A percentile compares a stretch with the other conserved stretches of the same genome.
phyloP scores from a whole-genome alignment of 306 rosid species.

The Vicia sativa region DNA sequence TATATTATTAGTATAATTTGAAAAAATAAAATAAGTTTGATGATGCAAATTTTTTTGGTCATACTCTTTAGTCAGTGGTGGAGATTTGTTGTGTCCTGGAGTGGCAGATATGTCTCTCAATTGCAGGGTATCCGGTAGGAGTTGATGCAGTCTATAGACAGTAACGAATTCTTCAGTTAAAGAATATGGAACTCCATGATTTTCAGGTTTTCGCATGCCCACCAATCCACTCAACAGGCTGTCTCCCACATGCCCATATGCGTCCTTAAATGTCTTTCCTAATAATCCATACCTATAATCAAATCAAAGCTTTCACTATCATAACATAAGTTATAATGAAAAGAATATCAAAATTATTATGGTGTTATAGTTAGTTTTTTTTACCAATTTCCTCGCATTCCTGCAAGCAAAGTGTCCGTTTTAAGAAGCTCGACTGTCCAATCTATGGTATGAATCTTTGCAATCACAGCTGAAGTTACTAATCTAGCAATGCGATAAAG shows the following conservation, averaged over 20 bases:
- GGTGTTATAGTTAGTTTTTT: too few relatives aligned
- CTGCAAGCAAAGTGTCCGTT: slow-evolving; percentile 63
- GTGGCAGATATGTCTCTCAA: slow-evolving; percentile 49
- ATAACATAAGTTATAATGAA: too few relatives aligned
- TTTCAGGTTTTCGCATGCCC: slow-evolving; percentile 53
- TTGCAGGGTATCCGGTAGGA: slow-evolving; percentile 51
- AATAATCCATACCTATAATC: slow-evolving; percentile 60
- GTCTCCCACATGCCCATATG: slow-evolving; percentile 65
- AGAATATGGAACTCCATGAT: slow-evolving; percentile 65
- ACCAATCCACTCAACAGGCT: slow-evolving; percentile 49
- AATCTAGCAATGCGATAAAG: slow-evolving; percentile 61
- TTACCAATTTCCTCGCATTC: slow-evolving; percentile 59
- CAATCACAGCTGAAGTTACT: slow-evolving; percentile 70
- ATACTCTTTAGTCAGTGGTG: slow-evolving; percentile 51
- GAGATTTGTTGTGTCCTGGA: slow-evolving; percentile 55
- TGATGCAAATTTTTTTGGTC: background rate
- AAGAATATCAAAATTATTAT: too few relatives aligned
- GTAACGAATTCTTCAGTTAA: slow-evolving; percentile 60
- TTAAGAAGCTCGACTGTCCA: slow-evolving; percentile 76
- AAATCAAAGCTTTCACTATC: too few relatives aligned
- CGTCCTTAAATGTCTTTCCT: slow-evolving; percentile 72
- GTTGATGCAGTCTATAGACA: slow-evolving; percentile 62
- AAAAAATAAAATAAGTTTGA: too few relatives aligned
- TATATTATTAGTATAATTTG: too few relatives aligned
- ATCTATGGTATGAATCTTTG: slow-evolving; percentile 67